Evolutionary conservation across 768 basidiomycete genomes (phyloP).

Genomic region (Russula ochroleuca): DNA sequence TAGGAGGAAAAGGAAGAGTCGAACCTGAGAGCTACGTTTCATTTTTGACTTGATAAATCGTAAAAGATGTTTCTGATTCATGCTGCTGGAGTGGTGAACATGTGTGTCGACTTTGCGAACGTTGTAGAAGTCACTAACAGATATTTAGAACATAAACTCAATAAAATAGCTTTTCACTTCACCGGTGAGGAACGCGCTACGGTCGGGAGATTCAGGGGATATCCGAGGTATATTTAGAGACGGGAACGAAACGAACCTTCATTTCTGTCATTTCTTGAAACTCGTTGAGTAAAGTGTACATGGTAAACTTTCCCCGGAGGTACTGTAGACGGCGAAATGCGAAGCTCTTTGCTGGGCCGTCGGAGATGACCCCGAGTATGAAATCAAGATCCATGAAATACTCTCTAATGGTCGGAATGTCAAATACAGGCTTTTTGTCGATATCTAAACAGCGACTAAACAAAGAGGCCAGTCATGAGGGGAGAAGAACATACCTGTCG

Average conservation of each 20-base stretch:
- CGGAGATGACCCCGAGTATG: slow-evolving; percentile 83
- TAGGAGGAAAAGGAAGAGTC: slow-evolving; percentile 27
- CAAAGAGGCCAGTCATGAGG: background rate
- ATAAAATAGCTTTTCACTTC: background rate
- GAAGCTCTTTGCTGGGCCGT: slow-evolving; percentile 95
- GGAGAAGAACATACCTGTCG: slow-evolving; percentile 33
- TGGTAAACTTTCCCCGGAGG: slow-evolving; percentile 87
- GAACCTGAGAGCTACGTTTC: slow-evolving; percentile 78
- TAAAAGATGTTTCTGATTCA: slow-evolving; percentile 98
- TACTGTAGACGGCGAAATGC: slow-evolving; percentile 91
- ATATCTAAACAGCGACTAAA: slow-evolving; percentile 24
- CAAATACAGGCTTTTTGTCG: slow-evolving; percentile 57
- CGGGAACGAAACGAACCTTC: slow-evolving; percentile 70
- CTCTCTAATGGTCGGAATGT: slow-evolving; percentile 82
- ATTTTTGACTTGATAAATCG: slow-evolving; percentile 99
- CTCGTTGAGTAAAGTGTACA: slow-evolving; percentile 90
- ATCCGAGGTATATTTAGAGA: background rate
- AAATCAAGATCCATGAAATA: slow-evolving; percentile 96
- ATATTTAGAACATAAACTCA: background rate
- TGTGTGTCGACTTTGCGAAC: slow-evolving; percentile 98
- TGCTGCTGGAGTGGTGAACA: slow-evolving; percentile 96
- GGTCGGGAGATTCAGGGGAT: slow-evolving; percentile 5
- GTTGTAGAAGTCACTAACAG: slow-evolving; percentile 90
- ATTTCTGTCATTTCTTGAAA: slow-evolving; percentile 92
- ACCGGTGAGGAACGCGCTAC: slow-evolving; percentile 82